phyloP scores from a whole-genome alignment of 257 asterid species.

The Salvia miltiorrhiza region DNA sequence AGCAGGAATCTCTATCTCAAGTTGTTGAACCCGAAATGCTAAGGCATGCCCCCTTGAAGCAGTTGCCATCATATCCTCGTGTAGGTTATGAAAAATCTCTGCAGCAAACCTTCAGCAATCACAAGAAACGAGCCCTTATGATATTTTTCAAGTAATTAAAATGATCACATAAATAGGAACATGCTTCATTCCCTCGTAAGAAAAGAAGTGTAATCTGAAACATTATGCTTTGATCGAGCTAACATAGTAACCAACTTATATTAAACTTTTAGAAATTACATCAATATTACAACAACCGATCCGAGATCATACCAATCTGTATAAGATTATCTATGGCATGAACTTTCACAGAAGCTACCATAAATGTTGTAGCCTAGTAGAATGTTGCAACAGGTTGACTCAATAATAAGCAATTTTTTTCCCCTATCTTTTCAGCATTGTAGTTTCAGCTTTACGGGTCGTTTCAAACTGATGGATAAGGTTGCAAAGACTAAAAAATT shows the following conservation, averaged over 20 bases:
- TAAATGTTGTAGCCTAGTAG: background rate
- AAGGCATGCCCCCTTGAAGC: conserved; percentile 90
- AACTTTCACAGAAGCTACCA: background rate
- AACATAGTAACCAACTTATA: background rate
- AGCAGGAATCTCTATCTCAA: conserved; percentile 74
- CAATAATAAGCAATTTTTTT: background rate
- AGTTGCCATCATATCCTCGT: conserved; percentile 87
- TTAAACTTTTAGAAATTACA: background rate
- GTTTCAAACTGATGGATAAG: background rate
- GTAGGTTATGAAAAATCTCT: conserved; percentile 82
- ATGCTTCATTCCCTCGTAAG: background rate
- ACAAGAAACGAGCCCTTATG: conserved; percentile 31
- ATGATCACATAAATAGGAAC: background rate
- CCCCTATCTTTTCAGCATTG: background rate
- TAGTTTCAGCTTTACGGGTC: background rate
- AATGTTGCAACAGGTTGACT: background rate
- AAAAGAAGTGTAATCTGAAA: background rate
- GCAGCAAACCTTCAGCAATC: conserved; percentile 86
- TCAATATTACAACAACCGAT: background rate
- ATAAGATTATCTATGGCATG: background rate
- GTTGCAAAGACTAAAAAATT: background rate
- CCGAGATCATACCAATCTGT: background rate
- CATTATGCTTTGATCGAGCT: background rate
- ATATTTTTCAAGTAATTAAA: conserved; percentile 10
- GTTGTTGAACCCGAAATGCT: conserved; percentile 80